phyloP scores from a whole-genome alignment of 306 rosid species.

The Malus sieversii region DNA sequence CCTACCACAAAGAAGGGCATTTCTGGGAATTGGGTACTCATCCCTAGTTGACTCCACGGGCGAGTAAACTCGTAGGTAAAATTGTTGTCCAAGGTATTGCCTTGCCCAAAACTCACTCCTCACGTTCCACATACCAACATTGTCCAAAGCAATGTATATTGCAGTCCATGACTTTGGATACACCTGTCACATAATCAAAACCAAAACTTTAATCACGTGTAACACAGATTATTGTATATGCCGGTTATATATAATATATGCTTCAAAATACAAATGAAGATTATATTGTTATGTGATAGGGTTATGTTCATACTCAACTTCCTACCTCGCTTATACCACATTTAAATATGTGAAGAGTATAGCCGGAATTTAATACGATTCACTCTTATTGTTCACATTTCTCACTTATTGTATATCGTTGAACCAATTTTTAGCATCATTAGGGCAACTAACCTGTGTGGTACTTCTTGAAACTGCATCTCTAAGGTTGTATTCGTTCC shows the following conservation, averaged over 20 bases:
- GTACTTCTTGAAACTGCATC: conserved; percentile 82
- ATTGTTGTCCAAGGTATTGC: conserved; percentile 89
- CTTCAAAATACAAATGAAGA: too few species aligned
- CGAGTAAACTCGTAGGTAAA: conserved; percentile 78
- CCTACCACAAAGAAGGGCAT: conserved; percentile 89
- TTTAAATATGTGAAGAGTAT: too few species aligned
- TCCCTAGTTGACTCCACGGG: conserved; percentile 60
- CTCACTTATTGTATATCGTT: neutral
- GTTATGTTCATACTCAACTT: neutral
- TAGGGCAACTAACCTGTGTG: conserved; percentile 47
- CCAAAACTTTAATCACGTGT: neutral
- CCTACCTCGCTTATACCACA: too few species aligned
- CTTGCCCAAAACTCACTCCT: conserved; percentile 83
- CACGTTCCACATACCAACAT: conserved; percentile 90
- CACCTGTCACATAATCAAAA: conserved; percentile 35
- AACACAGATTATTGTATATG: neutral
- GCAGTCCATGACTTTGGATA: conserved; percentile 97
- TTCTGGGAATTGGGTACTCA: conserved; percentile 74
- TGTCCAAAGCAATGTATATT: conserved; percentile 72
- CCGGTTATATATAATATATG: neutral
- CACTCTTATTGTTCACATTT: too few species aligned
- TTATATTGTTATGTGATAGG: neutral
- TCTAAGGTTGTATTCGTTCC: conserved; percentile 60
- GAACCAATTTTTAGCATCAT: neutral
- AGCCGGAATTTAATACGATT: too few species aligned